These are phyloP conservation scores for Cystobasidiaceae sp. DNA, from an alignment of 1,284 basidiomycete genomes.

Conservation along the genomic window DNA sequence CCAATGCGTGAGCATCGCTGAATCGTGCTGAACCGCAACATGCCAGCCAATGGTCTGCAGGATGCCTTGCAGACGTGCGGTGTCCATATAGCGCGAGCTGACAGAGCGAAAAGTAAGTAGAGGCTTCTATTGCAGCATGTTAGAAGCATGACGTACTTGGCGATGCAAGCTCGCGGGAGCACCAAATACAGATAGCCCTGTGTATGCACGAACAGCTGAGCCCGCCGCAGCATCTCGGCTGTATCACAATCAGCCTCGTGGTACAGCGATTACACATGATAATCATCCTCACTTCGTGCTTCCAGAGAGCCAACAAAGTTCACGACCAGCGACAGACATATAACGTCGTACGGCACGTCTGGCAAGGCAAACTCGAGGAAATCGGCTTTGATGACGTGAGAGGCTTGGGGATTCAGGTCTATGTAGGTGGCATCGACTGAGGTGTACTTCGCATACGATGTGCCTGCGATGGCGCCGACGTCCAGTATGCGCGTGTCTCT, in stretches of 20 bases:
- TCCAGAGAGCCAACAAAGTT: constrained; percentile 49
- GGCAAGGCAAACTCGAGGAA: constrained; percentile 46
- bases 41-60: constrained; percentile 46
- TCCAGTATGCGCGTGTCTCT: constrained; percentile 45
- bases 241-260: not conserved
- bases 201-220: constrained; percentile 39
- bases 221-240: constrained; percentile 41
- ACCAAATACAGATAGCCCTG: constrained; percentile 48
- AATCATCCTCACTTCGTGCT: constrained; percentile 41
- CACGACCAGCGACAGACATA: constrained; percentile 48
- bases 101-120: not conserved
- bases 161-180: constrained; percentile 48
- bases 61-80: constrained; percentile 43
- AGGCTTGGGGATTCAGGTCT: constrained; percentile 48
- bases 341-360: constrained; percentile 45
- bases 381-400: constrained; percentile 45
- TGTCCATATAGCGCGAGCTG: constrained; percentile 47
- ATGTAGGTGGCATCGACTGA: constrained; percentile 46
- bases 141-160: constrained; percentile 33
- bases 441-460: constrained; percentile 45
- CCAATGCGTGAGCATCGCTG: constrained; percentile 48
- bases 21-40: constrained; percentile 44
- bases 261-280: not conserved
- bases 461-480: constrained; percentile 49
- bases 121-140: not conserved